These are phyloP conservation scores for Sugiyamaella sp. DNA, from an alignment of 1,139 yeast genomes.

Conservation along the genomic window DNA sequence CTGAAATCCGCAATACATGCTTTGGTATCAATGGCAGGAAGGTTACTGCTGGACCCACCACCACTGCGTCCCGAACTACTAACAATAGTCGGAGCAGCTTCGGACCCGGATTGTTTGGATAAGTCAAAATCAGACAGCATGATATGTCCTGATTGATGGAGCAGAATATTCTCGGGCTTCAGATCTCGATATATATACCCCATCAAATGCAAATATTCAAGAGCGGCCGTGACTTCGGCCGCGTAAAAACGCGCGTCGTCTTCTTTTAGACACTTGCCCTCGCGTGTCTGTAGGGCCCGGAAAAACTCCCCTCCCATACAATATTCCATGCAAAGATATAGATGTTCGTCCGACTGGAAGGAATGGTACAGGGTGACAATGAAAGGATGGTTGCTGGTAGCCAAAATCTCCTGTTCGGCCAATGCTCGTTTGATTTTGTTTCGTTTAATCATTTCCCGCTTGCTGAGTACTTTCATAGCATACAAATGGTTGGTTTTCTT, in stretches of 20 bases:
- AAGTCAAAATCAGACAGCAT: constrained; percentile 97
- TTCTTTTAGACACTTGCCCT: constrained; percentile 82
- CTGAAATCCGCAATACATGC: constrained; percentile 95
- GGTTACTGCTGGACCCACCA: constrained; percentile 34
- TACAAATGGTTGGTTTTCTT: constrained; percentile 71
- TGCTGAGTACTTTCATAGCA: constrained; percentile 91
- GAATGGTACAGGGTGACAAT: constrained; percentile 96
- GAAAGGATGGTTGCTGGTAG: constrained; percentile 95
- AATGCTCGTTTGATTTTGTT: constrained; percentile 92
- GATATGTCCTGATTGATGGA: constrained; percentile 96
- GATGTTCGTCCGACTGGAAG: constrained; percentile 88
- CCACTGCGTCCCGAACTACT: constrained; percentile 38
- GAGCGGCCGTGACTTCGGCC: constrained; percentile 95
- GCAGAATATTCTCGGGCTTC: constrained; percentile 90
- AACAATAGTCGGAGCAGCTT: constrained; percentile 50
- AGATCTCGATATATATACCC: constrained; percentile 95
- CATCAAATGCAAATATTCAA: constrained; percentile 93
- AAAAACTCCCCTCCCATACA: constrained; percentile 99
- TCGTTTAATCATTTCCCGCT: constrained; percentile 92
- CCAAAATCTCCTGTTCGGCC: constrained; percentile 95
- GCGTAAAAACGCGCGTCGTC: constrained; percentile 92
- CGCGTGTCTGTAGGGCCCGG: constrained; percentile 91
- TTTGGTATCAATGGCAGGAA: constrained; percentile 73
- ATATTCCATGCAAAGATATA: constrained; percentile 97
- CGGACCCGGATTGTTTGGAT: constrained; percentile 82